Percentiles rank a stretch among this genome's conserved stretches.
Evolutionary conservation across 345 rosid genomes (phyloP).

Genomic region (Brassica cretica): DNA sequence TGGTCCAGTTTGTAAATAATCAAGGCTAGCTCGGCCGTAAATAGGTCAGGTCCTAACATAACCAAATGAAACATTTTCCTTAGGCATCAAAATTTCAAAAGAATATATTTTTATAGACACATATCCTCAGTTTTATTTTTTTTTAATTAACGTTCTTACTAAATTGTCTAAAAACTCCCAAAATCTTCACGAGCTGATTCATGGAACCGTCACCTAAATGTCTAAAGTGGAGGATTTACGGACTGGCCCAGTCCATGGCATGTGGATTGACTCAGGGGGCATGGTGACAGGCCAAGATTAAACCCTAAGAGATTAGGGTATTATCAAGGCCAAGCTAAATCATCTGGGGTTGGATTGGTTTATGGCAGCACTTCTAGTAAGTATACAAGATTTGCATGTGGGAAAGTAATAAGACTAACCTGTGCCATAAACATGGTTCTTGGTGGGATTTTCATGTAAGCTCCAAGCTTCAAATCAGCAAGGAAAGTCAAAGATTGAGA

Average conservation of each 20-base stretch:
- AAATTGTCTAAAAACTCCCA: not conserved
- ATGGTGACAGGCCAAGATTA: not conserved
- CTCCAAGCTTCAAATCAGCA: constrained; percentile 74
- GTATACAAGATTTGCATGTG: constrained; percentile 8
- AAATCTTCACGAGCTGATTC: not conserved
- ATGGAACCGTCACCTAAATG: not conserved
- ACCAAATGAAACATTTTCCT: not conserved
- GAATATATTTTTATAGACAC: not conserved
- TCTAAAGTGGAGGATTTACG: not conserved
- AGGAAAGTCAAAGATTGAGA: constrained; percentile 66
- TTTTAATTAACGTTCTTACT: too few relatives aligned
- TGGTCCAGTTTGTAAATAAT: not conserved
- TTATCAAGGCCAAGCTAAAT: not conserved
- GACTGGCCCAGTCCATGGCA: not conserved
- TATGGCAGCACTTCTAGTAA: not conserved
- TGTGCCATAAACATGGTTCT: constrained; percentile 74
- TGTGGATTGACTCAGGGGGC: not conserved
- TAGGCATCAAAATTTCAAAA: not conserved
- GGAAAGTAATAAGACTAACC: not conserved
- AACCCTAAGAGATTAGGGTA: not conserved
- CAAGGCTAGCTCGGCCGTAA: not conserved
- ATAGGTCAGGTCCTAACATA: not conserved
- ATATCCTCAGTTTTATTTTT: not conserved
- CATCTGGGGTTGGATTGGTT: not conserved
- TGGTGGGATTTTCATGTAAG: constrained; percentile 95